A percentile compares a stretch with the other conserved stretches of the same genome.
Conservation (phyloP, 805 yeast species). For the Candida fluviatilis region DNA sequence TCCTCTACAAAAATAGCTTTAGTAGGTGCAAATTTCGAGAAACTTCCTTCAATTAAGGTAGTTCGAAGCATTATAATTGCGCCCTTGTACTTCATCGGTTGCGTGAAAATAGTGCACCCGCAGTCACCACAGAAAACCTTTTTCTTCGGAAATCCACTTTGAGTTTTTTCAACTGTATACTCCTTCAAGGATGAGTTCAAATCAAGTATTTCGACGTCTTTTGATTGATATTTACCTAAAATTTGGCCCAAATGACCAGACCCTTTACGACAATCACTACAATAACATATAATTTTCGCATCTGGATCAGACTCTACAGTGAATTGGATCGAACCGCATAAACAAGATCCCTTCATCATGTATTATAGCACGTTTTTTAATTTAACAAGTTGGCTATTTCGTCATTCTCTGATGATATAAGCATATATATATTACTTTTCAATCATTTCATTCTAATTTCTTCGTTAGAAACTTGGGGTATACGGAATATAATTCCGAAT, state of each 20-base stretch:
- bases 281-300: slow-evolving; percentile 7
- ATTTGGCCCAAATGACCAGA: slow-evolving; percentile 11
- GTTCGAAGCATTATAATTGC: slow-evolving; percentile 10
- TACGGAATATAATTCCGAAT: no score
- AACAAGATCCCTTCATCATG: slow-evolving; percentile 5
- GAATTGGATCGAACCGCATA: slow-evolving; percentile 8
- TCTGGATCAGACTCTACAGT: slow-evolving; percentile 6
- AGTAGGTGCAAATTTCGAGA: slow-evolving; percentile 6
- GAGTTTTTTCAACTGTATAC: slow-evolving; percentile 7
- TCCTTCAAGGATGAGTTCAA: slow-evolving; percentile 2
- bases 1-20: slow-evolving; percentile 6
- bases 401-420: no score
- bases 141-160: slow-evolving; percentile 9
- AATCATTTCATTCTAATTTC: no score
- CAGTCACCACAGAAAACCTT: slow-evolving; percentile 9
- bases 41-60: slow-evolving; percentile 8
- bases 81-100: slow-evolving; percentile 10
- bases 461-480: no score
- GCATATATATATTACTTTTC: no score
- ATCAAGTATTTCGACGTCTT: slow-evolving; percentile 5
- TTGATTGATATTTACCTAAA: slow-evolving; percentile 6
- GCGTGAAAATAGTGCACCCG: slow-evolving; percentile 9
- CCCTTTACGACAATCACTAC: slow-evolving; percentile 11
- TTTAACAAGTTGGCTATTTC: no score
- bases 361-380: no score